Base-by-base conservation (phyloP, 192 early-diverging fungal species). In the Entophlyctis helioformis region DNA sequence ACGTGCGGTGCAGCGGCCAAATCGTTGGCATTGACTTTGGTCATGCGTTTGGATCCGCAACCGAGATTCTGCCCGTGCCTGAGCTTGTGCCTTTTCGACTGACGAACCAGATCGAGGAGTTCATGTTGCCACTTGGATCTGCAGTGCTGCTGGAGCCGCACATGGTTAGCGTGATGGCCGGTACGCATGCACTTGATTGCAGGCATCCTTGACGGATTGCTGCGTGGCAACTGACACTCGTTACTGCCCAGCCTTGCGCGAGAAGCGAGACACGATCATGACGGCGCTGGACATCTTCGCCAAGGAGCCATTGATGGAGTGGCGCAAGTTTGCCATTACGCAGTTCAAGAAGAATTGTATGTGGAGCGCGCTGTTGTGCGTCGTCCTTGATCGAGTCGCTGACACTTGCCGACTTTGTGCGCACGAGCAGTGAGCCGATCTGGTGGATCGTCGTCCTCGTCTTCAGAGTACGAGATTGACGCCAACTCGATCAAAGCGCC, bases 11-110 rank as follows among this genome's bases (percentile, higher is more conserved):
- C 36, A 81, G 59, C 21, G 84, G 85, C 11, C 62, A 68, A 23
- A 49, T 87, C 15, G 67, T 87, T 16, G 72, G 74, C 0, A 87
- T 87, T 51, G 85, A 87, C 64, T 87, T 87, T 50, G 85, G 85
- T 0, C 83, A 86, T 46, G 85, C 85, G 2, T 87, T 87, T 61
- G 85, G 54, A 13, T 85, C 85, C 0, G 84, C 84, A 0, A 84
- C 85, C 0, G 83, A 86, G 46, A 57, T 78, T 5, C 56, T 87
- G 0, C 78, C 84, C 2, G 70, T 87, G 6, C 85, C 85, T 10
- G 85, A 87, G 45, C 36, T 87, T 12, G 64, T 83, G 8, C 85
- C 85, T 0, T 87, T 87, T 62, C 66, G 85, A 1, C 54, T 87
- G 13, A 86, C 85, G 10, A 50, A 62, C 25, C 85, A 87, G 43